Percentiles rank a stretch among this genome's conserved stretches.
phyloP scores from a whole-genome alignment of 495 filamentous ascomycete species.

The Aspergillus incahuasiensis region DNA sequence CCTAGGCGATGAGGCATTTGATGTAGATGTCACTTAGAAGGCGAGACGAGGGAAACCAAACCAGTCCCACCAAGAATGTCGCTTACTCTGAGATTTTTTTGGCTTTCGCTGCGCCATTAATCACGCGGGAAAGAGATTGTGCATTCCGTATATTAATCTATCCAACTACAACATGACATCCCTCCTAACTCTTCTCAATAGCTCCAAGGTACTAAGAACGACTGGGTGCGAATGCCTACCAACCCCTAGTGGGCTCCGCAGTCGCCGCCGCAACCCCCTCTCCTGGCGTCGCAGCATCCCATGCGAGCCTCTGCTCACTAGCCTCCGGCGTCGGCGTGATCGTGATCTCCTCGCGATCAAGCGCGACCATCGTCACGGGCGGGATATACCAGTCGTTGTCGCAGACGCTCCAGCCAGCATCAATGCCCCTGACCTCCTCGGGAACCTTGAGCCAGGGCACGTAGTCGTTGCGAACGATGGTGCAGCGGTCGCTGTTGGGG shows the following conservation, averaged over 20 bases:
- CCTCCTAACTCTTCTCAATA: neutral
- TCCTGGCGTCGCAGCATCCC: neutral
- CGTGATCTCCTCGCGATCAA: conserved; percentile 3
- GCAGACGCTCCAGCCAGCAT: conserved; percentile 13
- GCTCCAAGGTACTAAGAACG: neutral
- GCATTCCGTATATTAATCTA: no score
- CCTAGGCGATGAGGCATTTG: no score
- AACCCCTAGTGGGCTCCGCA: neutral
- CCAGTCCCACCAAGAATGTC: no score
- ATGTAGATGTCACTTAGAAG: no score
- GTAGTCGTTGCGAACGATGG: conserved; percentile 24
- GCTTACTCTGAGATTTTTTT: no score
- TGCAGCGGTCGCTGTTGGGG: conserved; percentile 10
- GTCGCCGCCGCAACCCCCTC: neutral
- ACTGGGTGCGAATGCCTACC: neutral
- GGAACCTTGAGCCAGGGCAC: conserved; percentile 7
- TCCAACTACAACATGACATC: no score
- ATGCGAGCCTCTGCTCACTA: neutral
- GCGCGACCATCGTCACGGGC: conserved; percentile 18
- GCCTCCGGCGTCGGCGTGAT: neutral
- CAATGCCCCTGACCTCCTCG: conserved; percentile 13
- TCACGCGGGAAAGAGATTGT: no score
- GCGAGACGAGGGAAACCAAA: no score
- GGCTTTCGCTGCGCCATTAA: no score
- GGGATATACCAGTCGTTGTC: conserved; percentile 19